Percentiles rank a stretch among this genome's conserved stretches.
Evolutionary conservation across 2,329 filamentous ascomycete genomes (phyloP).

Genomic region (Colletotrichum abscissum): DNA sequence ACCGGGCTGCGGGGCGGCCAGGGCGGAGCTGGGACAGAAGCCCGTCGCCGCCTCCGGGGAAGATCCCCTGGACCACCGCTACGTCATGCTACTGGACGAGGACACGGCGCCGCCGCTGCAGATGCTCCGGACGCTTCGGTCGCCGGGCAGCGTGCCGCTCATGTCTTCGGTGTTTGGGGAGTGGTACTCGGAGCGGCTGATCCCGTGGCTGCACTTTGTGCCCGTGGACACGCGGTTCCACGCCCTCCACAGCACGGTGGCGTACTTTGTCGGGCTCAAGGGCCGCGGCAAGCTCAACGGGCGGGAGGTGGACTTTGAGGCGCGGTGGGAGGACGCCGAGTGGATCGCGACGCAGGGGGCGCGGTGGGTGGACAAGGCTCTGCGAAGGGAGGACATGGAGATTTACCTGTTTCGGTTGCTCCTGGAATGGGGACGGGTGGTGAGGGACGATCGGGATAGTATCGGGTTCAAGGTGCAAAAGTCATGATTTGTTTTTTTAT

Average conservation of each 20-base stretch:
- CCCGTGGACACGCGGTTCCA: constrained; percentile 81
- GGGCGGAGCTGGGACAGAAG: constrained; percentile 60
- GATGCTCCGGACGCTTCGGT: constrained; percentile 74
- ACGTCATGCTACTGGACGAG: constrained; percentile 78
- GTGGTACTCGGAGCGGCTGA: constrained; percentile 82
- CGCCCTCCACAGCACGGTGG: constrained; percentile 77
- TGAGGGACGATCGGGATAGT: constrained; percentile 69
- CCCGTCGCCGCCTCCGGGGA: constrained; percentile 49
- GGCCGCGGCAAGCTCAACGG: constrained; percentile 55
- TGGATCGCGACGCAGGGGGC: constrained; percentile 75
- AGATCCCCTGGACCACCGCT: constrained; percentile 73
- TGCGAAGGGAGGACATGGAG: constrained; percentile 81
- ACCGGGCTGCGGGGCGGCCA: constrained; percentile 60
- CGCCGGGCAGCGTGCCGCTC: constrained; percentile 72
- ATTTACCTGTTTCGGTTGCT: constrained; percentile 83
- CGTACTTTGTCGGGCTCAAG: constrained; percentile 76
- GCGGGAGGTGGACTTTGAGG: constrained; percentile 58
- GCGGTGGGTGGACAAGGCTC: constrained; percentile 71
- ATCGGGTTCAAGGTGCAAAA: constrained; percentile 49
- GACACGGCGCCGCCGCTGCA: constrained; percentile 71
- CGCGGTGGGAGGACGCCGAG: constrained; percentile 63
- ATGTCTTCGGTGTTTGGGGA: constrained; percentile 79
- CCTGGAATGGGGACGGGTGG: constrained; percentile 80
- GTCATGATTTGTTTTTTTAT: background rate
- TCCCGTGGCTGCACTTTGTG: constrained; percentile 84